phyloP scores from a whole-genome alignment of 352 stramenopile species.

The Globisporangium alternatum region DNA sequence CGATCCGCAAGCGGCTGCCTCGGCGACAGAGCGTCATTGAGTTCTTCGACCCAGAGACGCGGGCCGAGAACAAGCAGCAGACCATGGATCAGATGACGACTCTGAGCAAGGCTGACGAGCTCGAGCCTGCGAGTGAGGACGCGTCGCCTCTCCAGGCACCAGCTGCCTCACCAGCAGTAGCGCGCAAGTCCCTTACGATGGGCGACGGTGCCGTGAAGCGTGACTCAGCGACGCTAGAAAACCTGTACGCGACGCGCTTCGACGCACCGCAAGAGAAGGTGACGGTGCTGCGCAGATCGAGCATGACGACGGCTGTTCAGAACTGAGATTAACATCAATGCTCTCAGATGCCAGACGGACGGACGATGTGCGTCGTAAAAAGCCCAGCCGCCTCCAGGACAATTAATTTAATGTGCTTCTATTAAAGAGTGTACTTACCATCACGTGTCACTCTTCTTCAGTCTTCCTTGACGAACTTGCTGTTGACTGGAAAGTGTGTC shows the following conservation, averaged over 20 bases:
- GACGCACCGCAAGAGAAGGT: conserved; percentile 28
- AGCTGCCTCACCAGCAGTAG: neutral
- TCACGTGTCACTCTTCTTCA: conserved; percentile 22
- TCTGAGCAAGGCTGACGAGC: neutral
- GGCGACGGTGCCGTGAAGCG: neutral
- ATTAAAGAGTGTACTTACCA: neutral
- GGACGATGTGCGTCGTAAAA: neutral
- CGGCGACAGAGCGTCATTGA: conserved; percentile 45
- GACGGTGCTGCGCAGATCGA: conserved; percentile 20
- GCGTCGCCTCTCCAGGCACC: neutral
- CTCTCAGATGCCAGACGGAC: neutral
- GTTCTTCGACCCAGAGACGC: conserved; percentile 43
- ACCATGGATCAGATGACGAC: neutral
- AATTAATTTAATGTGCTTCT: conserved; percentile 11
- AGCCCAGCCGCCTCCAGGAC: neutral
- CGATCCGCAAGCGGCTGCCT: conserved; percentile 44
- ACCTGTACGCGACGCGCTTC: conserved; percentile 67
- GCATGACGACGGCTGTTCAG: conserved; percentile 15
- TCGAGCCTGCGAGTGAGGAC: neutral
- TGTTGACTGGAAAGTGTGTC: conserved; percentile 52
- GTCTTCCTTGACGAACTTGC: conserved; percentile 46
- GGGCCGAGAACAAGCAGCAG: neutral
- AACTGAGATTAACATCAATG: neutral
- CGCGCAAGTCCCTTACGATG: neutral
- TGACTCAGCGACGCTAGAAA: conserved; percentile 30